Base-by-base conservation (phyloP, 805 yeast species). In the Myxozyma monticola region DNA sequence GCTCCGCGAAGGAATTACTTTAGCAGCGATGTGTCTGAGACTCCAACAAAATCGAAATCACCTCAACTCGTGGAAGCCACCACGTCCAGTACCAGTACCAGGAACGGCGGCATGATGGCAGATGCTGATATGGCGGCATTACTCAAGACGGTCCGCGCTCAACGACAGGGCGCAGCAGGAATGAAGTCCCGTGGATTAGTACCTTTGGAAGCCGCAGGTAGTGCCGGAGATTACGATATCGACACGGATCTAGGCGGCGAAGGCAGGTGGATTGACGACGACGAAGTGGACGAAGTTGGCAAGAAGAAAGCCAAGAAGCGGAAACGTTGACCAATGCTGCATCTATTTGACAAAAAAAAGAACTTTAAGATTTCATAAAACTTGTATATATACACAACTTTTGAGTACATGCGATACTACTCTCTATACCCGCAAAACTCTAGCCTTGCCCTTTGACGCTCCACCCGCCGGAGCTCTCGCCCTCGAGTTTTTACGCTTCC, bases 211-310 rank as follows among this genome's bases (percentile, higher is more conserved):
- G 39, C 45, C 2, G 20, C 34, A 9, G 60, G 54, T 12, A n/a
- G n/a, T n/a, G n/a, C n/a, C n/a, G 59, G 53, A n/a, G 59, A 48
- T 20, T 54, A 54, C 37, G 60, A 54, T 21, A 54, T 56, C 31
- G 60, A 56, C 12, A 31, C 28, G 8, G 59, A 54, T 34, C 22
- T 56, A 14, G 60, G 60, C 12, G 60, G 54, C 21, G 60, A 56
- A 38, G 60, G 60, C 4, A 39, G 59, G 22, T 56, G 60, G 60
- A 21, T 43, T 31, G 59, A 54, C n/a, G 60, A 56, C 17, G 59
- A 56, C 12, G 60, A 54, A n/a, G 56, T 54, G 18, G 51, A 49
- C 18, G 20, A 33, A 18, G 35, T 35, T 28, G 41, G 37, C 6
- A 30, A 29, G 37, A 46, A 48, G 15, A 54, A 43, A 35, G 34